These are phyloP conservation scores for Brassica juncea DNA, from an alignment of 345 rosid genomes.

Conservation along the genomic window DNA sequence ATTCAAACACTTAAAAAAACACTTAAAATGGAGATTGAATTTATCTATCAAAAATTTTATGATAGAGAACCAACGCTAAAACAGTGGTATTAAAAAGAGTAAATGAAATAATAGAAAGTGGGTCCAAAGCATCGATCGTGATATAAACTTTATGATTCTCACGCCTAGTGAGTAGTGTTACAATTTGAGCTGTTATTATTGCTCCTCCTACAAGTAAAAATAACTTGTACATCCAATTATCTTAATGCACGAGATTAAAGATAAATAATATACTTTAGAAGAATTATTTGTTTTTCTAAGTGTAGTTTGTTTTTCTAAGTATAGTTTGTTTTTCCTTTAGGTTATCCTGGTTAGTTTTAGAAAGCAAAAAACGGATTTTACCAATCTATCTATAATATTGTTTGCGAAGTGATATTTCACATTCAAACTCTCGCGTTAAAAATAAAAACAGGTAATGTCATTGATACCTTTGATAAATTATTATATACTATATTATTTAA, in stretches of 20 bases:
- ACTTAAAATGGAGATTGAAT: background rate
- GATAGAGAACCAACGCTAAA: background rate
- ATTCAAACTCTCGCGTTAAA: too few species aligned
- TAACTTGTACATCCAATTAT: background rate
- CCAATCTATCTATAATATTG: too few species aligned
- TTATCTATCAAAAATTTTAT: background rate
- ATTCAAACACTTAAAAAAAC: background rate
- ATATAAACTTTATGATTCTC: conserved; percentile 34
- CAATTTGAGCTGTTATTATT: conserved; percentile 28
- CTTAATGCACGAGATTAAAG: background rate
- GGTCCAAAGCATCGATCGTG: conserved; percentile 36
- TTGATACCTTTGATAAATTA: too few species aligned
- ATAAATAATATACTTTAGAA: background rate
- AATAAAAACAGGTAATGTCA: too few species aligned
- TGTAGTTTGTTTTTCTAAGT: background rate
- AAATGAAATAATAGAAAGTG: conserved; percentile 18
- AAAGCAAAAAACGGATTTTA: too few species aligned
- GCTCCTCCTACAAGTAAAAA: background rate
- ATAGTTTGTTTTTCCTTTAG: background rate
- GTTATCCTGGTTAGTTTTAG: background rate
- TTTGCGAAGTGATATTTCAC: too few species aligned
- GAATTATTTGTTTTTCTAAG: background rate
- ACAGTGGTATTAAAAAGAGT: conserved; percentile 2
- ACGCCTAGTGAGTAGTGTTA: conserved; percentile 36
- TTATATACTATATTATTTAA: too few species aligned